A percentile compares a stretch with the other conserved stretches of the same genome.
Evolutionary conservation across 768 basidiomycete genomes (phyloP).

Genomic region (Boletus vermiculosoides): DNA sequence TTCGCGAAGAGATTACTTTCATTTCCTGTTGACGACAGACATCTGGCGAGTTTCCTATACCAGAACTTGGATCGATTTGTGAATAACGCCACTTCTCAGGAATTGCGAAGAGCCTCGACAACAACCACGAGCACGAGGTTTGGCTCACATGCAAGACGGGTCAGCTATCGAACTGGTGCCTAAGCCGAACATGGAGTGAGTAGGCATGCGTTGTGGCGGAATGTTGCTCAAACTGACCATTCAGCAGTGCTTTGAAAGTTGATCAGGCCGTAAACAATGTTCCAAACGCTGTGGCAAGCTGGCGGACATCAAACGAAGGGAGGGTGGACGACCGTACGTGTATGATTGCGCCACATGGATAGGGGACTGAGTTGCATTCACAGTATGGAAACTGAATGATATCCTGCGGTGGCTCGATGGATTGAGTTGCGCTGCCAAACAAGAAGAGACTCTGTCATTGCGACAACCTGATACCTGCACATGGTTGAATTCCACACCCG

Average conservation of each 20-base stretch:
- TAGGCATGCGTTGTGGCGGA: neutral
- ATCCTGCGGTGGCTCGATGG: constrained; percentile 11
- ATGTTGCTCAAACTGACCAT: neutral
- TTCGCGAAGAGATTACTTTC: neutral
- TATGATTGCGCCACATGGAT: neutral
- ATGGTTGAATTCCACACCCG: neutral
- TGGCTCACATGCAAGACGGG: too few relatives aligned
- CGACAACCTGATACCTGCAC: constrained; percentile 17
- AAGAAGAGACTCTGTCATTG: constrained; percentile 5
- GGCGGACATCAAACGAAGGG: neutral
- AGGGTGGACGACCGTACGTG: neutral
- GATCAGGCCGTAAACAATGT: neutral
- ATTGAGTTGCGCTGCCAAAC: constrained; percentile 13
- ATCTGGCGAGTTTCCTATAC: constrained; percentile 3
- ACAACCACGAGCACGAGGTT: neutral
- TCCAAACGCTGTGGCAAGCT: too few relatives aligned
- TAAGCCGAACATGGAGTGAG: neutral
- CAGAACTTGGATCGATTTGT: neutral
- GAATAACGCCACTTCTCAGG: neutral
- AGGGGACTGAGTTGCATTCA: neutral
- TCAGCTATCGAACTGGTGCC: neutral
- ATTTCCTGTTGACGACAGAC: constrained; percentile 9
- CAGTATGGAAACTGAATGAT: constrained; percentile 7
- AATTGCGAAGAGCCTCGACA: constrained; percentile 3
- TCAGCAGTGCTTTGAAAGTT: neutral